These are phyloP conservation scores for Trichomonas vaginalis DNA, from an alignment of 208 protist genomes.

Conservation along the genomic window DNA sequence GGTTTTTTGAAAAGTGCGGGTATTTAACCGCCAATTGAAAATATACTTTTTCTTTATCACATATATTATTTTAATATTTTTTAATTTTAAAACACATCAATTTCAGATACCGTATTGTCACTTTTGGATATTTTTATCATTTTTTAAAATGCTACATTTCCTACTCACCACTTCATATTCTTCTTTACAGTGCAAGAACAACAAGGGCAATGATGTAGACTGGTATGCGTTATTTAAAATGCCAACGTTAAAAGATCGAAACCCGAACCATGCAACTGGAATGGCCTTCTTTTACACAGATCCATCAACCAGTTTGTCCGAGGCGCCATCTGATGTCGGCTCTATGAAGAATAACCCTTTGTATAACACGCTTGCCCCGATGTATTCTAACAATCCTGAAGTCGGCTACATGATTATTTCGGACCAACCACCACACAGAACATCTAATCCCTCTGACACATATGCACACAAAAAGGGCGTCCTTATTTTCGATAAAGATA, in stretches of 20 bases:
- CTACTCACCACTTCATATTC: too few species aligned
- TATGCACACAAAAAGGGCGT: background rate
- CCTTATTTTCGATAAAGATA: background rate
- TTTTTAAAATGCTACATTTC: too few species aligned
- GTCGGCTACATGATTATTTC: background rate
- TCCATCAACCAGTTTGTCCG: background rate
- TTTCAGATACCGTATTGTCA: too few species aligned
- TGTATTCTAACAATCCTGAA: background rate
- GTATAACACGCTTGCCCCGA: background rate
- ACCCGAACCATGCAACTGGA: background rate
- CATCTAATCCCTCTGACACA: background rate
- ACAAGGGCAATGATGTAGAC: background rate
- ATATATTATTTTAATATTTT: too few species aligned
- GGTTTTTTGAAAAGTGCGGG: too few species aligned
- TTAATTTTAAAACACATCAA: too few species aligned
- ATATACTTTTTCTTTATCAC: too few species aligned
- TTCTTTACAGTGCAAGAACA: background rate
- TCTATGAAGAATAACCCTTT: background rate
- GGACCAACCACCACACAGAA: background rate
- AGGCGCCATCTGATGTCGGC: background rate
- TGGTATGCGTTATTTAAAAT: background rate
- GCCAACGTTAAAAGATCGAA: background rate
- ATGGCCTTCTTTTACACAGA: background rate
- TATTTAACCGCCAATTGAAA: too few species aligned
- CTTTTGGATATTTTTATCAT: too few species aligned